Evolutionary conservation across 1,284 basidiomycete genomes (phyloP).

Genomic region (Ceraceosorus bombacis): DNA sequence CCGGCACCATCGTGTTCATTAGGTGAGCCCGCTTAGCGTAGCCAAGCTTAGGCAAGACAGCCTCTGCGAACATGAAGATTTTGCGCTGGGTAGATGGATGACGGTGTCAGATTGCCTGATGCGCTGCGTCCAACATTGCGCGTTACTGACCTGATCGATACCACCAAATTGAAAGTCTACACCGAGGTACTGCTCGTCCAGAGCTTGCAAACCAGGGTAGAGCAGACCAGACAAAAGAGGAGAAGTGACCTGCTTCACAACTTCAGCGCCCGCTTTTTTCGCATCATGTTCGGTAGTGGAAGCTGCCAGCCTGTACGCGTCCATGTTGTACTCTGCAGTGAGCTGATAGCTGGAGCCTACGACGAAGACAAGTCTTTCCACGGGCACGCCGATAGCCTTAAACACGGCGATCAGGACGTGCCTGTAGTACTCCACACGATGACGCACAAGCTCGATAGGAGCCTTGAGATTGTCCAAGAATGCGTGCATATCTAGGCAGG

Average conservation of each 20-base stretch:
- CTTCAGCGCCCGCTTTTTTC: conserved; percentile 97
- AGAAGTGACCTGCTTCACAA: conserved; percentile 93
- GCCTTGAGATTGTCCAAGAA: conserved; percentile 98
- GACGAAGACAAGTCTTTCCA: conserved; percentile 63
- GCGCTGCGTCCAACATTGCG: background rate
- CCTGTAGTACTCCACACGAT: conserved; percentile 87
- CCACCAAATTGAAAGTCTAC: conserved; percentile 98
- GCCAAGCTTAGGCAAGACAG: conserved; percentile 84
- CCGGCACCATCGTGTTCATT: conserved; percentile 98
- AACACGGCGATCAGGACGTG: conserved; percentile 75
- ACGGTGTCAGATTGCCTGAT: background rate
- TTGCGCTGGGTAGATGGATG: conserved; percentile 62
- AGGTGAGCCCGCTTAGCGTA: conserved; percentile 92
- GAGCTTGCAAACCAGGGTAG: conserved; percentile 91
- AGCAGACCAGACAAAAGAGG: conserved; percentile 83
- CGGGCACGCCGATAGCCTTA: conserved; percentile 80
- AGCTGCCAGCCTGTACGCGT: conserved; percentile 84
- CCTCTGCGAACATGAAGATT: conserved; percentile 96
- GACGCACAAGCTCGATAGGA: conserved; percentile 80
- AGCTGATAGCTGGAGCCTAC: conserved; percentile 89
- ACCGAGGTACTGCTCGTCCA: conserved; percentile 93
- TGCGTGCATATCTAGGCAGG: conserved; percentile 73
- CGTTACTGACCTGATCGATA: conserved; percentile 70
- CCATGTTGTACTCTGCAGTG: conserved; percentile 82
- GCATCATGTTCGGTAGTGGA: conserved; percentile 91